A percentile compares a stretch with the other conserved stretches of the same genome.
These are phyloP conservation scores for Microsporum audouinii DNA, from an alignment of 2,329 filamentous ascomycete genomes.

Conservation along the genomic window DNA sequence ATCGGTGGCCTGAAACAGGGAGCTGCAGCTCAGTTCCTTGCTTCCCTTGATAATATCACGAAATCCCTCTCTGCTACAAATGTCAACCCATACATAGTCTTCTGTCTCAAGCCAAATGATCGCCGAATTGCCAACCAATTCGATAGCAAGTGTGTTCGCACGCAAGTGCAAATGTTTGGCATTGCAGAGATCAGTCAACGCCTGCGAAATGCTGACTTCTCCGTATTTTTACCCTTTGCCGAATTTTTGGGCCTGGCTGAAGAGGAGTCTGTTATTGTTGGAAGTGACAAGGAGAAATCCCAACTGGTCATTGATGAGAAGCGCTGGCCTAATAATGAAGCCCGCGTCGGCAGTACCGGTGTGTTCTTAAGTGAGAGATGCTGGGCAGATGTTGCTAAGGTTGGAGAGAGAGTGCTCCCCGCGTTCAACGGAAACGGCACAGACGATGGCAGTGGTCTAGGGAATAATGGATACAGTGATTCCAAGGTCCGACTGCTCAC, in stretches of 20 bases:
- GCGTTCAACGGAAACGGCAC: slow-evolving; percentile 49
- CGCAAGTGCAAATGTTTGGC: slow-evolving; percentile 87
- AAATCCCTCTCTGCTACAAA: slow-evolving; percentile 71
- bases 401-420: slow-evolving; percentile 51
- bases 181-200: slow-evolving; percentile 95
- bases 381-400: slow-evolving; percentile 79
- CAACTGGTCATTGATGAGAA: slow-evolving; percentile 86
- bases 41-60: slow-evolving; percentile 79
- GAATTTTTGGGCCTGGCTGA: slow-evolving; percentile 89
- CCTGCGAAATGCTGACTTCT: slow-evolving; percentile 86
- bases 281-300: slow-evolving; percentile 82
- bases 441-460: slow-evolving; percentile 44
- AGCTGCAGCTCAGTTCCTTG: slow-evolving; percentile 82
- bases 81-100: slow-evolving; percentile 90
- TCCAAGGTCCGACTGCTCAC: slow-evolving; percentile 46
- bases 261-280: slow-evolving; percentile 71
- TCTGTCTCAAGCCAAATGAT: slow-evolving; percentile 96
- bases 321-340: slow-evolving; percentile 85
- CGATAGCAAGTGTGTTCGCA: slow-evolving; percentile 94
- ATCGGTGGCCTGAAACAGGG: slow-evolving; percentile 52
- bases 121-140: slow-evolving; percentile 96
- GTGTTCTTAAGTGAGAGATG: slow-evolving; percentile 92
- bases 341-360: slow-evolving; percentile 78
- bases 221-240: slow-evolving; percentile 85
- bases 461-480: slow-evolving; percentile 37